These are phyloP conservation scores for Ceratobasidium sp. DNA, from an alignment of 1,284 basidiomycete species.

Conservation along the genomic window DNA sequence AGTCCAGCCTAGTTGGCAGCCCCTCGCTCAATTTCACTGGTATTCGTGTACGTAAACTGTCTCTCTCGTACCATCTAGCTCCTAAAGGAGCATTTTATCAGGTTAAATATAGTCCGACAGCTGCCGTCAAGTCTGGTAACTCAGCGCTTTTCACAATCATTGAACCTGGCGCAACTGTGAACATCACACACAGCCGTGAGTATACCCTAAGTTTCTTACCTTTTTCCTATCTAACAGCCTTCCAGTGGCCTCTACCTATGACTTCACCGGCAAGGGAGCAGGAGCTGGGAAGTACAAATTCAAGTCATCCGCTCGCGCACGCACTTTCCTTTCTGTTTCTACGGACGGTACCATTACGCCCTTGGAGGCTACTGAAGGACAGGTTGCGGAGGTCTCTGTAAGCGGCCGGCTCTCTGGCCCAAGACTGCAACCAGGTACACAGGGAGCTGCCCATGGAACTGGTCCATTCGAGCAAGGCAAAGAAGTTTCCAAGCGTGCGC, in stretches of 20 bases:
- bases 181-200: slow-evolving; percentile 40
- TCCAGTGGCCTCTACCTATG: slow-evolving; percentile 38
- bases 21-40: slow-evolving; percentile 44
- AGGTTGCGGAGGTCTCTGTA: slow-evolving; percentile 38
- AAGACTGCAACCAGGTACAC: slow-evolving; percentile 32
- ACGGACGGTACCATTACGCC: slow-evolving; percentile 30
- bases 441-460: slow-evolving; percentile 28
- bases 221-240: not conserved
- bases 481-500: slow-evolving; percentile 18
- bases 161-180: slow-evolving; percentile 35
- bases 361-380: slow-evolving; percentile 27
- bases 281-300: slow-evolving; percentile 44
- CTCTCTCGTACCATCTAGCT: too few relatives aligned
- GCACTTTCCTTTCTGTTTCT: slow-evolving; percentile 39
- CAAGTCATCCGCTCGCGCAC: slow-evolving; percentile 36
- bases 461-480: slow-evolving; percentile 32
- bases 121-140: slow-evolving; percentile 31
- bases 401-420: slow-evolving; percentile 41
- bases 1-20: slow-evolving; percentile 18
- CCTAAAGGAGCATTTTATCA: too few relatives aligned
- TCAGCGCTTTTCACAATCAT: slow-evolving; percentile 35
- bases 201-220: not conserved
- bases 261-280: slow-evolving; percentile 34
- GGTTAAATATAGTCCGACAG: slow-evolving; percentile 41
- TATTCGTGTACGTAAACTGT: slow-evolving; percentile 27